A percentile compares a stretch with the other conserved stretches of the same genome.
These are phyloP conservation scores for Tulasnella sp. DNA, from an alignment of 768 basidiomycete genomes.

Conservation along the genomic window DNA sequence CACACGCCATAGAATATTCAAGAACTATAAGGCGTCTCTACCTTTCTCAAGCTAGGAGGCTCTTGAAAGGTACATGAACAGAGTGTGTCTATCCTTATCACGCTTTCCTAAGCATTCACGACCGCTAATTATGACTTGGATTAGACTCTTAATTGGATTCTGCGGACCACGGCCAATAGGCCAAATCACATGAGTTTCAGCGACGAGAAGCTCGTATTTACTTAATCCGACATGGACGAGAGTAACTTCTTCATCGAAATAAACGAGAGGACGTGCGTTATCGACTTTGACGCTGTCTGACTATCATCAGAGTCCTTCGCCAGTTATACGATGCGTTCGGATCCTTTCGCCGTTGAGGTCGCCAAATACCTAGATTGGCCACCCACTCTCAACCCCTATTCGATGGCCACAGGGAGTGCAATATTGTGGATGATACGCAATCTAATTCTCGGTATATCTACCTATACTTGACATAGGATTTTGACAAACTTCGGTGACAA, in stretches of 20 bases:
- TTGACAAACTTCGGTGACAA: no score
- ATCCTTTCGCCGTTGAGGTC: background rate
- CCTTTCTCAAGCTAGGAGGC: slow-evolving; percentile 18
- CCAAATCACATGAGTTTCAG: slow-evolving; percentile 19
- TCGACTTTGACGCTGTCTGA: slow-evolving; percentile 25
- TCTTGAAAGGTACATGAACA: slow-evolving; percentile 20
- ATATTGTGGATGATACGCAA: slow-evolving; percentile 9
- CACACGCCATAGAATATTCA: slow-evolving; percentile 22
- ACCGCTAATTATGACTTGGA: background rate
- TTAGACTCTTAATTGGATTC: slow-evolving; percentile 16
- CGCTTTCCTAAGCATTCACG: background rate
- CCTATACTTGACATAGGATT: no score
- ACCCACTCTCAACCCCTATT: background rate
- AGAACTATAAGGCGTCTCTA: slow-evolving; percentile 21
- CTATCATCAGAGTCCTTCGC: slow-evolving; percentile 24
- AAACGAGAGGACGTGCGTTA: slow-evolving; percentile 22
- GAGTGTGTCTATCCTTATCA: slow-evolving; percentile 17
- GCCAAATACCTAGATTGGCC: slow-evolving; percentile 12
- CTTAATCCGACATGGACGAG: slow-evolving; percentile 27
- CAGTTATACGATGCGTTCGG: slow-evolving; percentile 14
- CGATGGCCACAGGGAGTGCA: slow-evolving; percentile 9
- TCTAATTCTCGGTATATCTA: no score
- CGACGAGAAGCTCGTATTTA: slow-evolving; percentile 25
- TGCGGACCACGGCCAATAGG: background rate
- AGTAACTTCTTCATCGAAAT: slow-evolving; percentile 27